Evolutionary conservation across 345 rosid species (phyloP).

Genomic region (Litchi chinensis): DNA sequence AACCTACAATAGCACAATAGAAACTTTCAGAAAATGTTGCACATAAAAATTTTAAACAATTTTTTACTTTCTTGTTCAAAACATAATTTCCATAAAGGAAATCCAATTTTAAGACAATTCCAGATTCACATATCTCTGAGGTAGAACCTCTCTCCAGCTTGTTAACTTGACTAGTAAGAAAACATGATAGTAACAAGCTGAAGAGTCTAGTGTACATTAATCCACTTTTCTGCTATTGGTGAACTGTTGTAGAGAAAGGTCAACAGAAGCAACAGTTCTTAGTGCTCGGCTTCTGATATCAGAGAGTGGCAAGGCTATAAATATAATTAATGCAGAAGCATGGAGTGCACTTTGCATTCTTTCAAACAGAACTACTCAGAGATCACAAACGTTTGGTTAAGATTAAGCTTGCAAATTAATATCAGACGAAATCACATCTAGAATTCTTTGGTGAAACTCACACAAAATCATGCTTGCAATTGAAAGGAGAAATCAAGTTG

Average conservation of each 20-base stretch:
- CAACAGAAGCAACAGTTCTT: not conserved
- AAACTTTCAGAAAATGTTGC: not conserved
- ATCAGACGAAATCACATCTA: not conserved
- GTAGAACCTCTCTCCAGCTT: not conserved
- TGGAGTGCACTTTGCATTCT: not conserved
- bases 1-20: constrained; percentile 38
- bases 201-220: not conserved
- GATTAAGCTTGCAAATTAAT: not conserved
- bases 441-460: not conserved
- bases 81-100: not conserved
- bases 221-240: not conserved
- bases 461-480: not conserved
- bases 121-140: not conserved
- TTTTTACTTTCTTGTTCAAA: not conserved
- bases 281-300: not conserved
- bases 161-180: not conserved
- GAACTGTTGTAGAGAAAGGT: not conserved
- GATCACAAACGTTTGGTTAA: not conserved
- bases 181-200: not conserved
- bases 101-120: not conserved
- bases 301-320: not conserved
- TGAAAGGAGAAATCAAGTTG: not conserved
- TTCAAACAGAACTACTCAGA: not conserved
- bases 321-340: not conserved
- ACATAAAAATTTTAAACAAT: not conserved